phyloP scores from a whole-genome alignment of 208 protist genomes.

The Naegleria fowleri region DNA sequence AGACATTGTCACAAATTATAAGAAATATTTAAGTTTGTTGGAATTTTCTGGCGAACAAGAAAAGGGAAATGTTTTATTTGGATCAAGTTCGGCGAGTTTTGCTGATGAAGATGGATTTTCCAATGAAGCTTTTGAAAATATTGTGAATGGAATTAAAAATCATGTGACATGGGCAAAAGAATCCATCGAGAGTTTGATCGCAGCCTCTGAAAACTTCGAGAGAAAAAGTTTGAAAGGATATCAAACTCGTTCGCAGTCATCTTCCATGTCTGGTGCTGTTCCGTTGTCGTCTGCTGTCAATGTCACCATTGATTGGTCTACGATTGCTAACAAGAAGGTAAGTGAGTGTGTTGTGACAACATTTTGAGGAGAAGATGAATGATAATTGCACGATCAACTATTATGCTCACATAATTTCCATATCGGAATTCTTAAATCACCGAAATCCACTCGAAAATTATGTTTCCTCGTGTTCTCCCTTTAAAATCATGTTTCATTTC shows the following conservation, averaged over 20 bases:
- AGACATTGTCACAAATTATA: neutral
- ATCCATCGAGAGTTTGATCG: neutral
- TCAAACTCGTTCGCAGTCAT: neutral
- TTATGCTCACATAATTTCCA: too few relatives aligned
- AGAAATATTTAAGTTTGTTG: neutral
- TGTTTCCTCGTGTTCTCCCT: too few relatives aligned
- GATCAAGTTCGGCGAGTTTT: neutral
- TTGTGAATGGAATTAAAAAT: neutral
- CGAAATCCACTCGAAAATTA: too few relatives aligned
- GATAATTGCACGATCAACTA: too few relatives aligned
- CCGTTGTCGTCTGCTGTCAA: neutral
- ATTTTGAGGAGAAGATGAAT: too few relatives aligned
- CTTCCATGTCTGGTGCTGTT: neutral
- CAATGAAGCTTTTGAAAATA: neutral
- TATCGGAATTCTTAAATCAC: too few relatives aligned
- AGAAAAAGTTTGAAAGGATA: neutral
- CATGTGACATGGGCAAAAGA: neutral
- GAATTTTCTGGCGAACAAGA: neutral
- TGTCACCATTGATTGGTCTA: neutral
- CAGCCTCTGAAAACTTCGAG: neutral
- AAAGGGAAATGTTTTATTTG: neutral
- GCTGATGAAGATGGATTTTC: neutral
- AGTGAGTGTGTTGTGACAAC: neutral
- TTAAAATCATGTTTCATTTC: too few relatives aligned
- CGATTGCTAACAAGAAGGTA: neutral